These are phyloP conservation scores for Austroboletus olivaceoglutinosus DNA, from an alignment of 1,284 basidiomycete genomes.

Conservation along the genomic window DNA sequence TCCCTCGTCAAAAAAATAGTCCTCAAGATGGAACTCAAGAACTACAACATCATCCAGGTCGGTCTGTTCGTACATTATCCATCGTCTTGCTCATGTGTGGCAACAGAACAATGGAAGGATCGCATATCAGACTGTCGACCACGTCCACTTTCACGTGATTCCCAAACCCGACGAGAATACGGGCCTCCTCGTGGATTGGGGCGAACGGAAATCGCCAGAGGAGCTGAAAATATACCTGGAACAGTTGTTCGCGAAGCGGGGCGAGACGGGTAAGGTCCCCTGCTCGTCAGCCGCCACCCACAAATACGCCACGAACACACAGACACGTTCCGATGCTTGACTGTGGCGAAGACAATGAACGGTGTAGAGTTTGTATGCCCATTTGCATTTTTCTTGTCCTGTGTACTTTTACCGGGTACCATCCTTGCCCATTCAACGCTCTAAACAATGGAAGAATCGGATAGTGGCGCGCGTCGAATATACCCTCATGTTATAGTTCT, in stretches of 20 bases:
- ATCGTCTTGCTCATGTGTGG: neutral
- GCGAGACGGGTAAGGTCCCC: slow-evolving; percentile 9
- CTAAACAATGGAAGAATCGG: too few species aligned
- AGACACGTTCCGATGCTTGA: too few species aligned
- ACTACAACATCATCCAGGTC: slow-evolving; percentile 82
- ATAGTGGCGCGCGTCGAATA: too few species aligned
- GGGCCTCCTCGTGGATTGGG: slow-evolving; percentile 80
- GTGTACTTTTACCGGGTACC: too few species aligned
- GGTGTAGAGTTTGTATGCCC: too few species aligned
- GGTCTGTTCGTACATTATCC: slow-evolving; percentile 29
- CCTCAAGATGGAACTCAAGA: slow-evolving; percentile 61
- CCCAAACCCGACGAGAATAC: slow-evolving; percentile 71
- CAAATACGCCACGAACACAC: too few species aligned
- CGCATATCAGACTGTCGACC: slow-evolving; percentile 80
- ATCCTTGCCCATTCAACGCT: too few species aligned
- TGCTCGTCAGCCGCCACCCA: neutral
- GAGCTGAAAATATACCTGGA: slow-evolving; percentile 57
- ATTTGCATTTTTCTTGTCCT: too few species aligned
- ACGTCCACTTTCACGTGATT: slow-evolving; percentile 91
- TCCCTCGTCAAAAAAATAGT: slow-evolving; percentile 87
- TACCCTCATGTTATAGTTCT: too few species aligned
- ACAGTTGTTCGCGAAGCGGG: slow-evolving; percentile 55
- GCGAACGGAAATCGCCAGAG: slow-evolving; percentile 47
- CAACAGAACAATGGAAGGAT: slow-evolving; percentile 77
- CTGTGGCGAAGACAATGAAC: too few species aligned